Evolutionary conservation across 2,329 filamentous ascomycete species (phyloP).

Genomic region (Colletotrichum filicis): DNA sequence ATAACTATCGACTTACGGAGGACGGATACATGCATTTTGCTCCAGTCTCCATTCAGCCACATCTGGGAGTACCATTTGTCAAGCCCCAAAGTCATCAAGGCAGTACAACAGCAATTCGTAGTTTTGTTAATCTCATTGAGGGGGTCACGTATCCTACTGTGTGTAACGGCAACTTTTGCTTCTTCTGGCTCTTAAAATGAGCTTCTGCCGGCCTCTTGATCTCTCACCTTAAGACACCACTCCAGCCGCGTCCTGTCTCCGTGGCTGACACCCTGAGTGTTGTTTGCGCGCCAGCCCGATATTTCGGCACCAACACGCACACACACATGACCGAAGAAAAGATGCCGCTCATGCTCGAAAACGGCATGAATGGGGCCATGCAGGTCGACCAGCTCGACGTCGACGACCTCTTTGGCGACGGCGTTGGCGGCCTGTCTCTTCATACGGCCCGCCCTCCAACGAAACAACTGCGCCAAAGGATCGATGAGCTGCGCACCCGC

Average conservation of each 20-base stretch:
- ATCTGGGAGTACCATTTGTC: not conserved
- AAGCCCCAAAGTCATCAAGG: constrained; percentile 8
- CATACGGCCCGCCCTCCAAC: constrained; percentile 62
- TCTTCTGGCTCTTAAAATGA: constrained; percentile 12
- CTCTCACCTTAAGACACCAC: constrained; percentile 8
- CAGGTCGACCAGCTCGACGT: constrained; percentile 68
- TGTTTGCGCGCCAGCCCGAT: not conserved
- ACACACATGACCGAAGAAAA: constrained; percentile 47
- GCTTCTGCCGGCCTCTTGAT: not conserved
- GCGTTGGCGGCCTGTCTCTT: constrained; percentile 68
- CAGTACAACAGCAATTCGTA: constrained; percentile 6
- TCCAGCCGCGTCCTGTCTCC: constrained; percentile 7
- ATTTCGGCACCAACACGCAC: not conserved
- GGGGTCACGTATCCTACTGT: not conserved
- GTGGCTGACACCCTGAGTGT: constrained; percentile 2
- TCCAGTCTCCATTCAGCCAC: constrained; percentile 11
- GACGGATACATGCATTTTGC: not conserved
- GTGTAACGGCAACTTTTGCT: not conserved
- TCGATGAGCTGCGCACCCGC: constrained; percentile 80
- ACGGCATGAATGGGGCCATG: constrained; percentile 56
- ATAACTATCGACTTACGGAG: constrained; percentile 1
- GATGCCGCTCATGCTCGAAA: constrained; percentile 66
- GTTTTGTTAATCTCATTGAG: not conserved
- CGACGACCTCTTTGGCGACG: constrained; percentile 81
- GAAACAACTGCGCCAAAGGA: constrained; percentile 76